phyloP scores from a whole-genome alignment of 495 filamentous ascomycete genomes.

The Neurospora terricola region DNA sequence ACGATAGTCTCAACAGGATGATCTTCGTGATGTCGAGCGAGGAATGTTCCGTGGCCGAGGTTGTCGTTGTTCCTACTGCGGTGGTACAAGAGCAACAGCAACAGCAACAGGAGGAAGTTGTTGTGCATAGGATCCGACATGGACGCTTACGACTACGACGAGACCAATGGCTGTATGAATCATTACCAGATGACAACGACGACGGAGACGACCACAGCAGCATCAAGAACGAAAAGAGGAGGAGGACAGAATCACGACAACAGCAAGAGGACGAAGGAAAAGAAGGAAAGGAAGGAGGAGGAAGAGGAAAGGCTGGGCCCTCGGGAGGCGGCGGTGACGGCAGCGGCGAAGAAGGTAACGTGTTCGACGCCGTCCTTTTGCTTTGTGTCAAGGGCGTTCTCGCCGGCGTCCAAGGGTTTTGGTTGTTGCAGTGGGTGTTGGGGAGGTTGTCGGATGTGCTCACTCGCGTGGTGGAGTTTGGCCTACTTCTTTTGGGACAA shows the following conservation, averaged over 20 bases:
- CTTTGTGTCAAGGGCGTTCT: conserved; percentile 16
- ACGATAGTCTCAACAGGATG: background rate
- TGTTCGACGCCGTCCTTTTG: conserved; percentile 15
- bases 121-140: background rate
- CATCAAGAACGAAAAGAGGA: background rate
- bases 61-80: background rate
- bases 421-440: conserved; percentile 17
- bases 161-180: background rate
- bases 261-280: background rate
- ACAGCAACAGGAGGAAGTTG: background rate
- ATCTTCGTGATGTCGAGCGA: background rate
- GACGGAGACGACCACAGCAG: background rate
- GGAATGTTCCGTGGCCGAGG: background rate
- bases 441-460: conserved; percentile 15
- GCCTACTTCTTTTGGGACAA: conserved; percentile 12
- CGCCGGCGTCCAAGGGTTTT: conserved; percentile 14
- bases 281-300: background rate
- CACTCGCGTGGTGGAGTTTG: conserved; percentile 20
- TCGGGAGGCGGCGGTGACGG: conserved; percentile 1
- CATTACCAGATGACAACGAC: background rate
- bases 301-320: background rate
- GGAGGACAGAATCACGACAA: background rate
- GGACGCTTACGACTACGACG: background rate
- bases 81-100: background rate
- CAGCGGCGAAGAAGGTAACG: background rate